Conservation (phyloP, 23 red algal genomes). For the Chondrus crispus region DNA sequence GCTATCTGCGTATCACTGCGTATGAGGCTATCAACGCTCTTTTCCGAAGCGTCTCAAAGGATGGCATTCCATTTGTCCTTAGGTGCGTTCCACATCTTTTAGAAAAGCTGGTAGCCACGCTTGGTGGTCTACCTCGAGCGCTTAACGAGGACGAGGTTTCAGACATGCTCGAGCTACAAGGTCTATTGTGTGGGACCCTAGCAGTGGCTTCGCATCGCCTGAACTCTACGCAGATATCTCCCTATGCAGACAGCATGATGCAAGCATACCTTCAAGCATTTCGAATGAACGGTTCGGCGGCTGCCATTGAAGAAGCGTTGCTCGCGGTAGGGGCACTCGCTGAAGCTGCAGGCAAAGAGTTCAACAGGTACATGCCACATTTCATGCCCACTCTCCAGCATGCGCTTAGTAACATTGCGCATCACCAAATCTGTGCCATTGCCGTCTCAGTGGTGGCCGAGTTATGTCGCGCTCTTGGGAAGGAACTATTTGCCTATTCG, state of each 20-base stretch:
- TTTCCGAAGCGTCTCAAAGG: constrained; percentile 61
- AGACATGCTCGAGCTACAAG: constrained; percentile 76
- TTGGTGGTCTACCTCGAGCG: constrained; percentile 38
- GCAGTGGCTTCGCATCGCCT: constrained; percentile 62
- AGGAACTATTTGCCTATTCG: constrained; percentile 59
- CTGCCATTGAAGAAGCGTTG: constrained; percentile 86
- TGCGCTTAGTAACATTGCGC: constrained; percentile 77
- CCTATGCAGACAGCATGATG: constrained; percentile 79
- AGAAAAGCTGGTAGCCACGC: constrained; percentile 68
- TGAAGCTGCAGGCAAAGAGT: constrained; percentile 69
- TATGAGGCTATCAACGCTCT: constrained; percentile 89
- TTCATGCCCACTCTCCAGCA: constrained; percentile 73
- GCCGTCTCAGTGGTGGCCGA: constrained; percentile 75
- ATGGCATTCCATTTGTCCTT: constrained; percentile 42
- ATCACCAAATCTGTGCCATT: constrained; percentile 78
- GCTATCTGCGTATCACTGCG: constrained; percentile 64
- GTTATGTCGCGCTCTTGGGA: constrained; percentile 80
- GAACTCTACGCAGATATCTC: constrained; percentile 14
- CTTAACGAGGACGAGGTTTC: constrained; percentile 52
- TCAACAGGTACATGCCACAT: constrained; percentile 76
- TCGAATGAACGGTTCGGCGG: constrained; percentile 43
- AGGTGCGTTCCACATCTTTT: constrained; percentile 60
- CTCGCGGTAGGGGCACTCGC: constrained; percentile 84
- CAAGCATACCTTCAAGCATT: constrained; percentile 58
- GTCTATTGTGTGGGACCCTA: constrained; percentile 81